Evolutionary conservation across 1,284 basidiomycete genomes (phyloP).

Genomic region (Marasmius oreades): DNA sequence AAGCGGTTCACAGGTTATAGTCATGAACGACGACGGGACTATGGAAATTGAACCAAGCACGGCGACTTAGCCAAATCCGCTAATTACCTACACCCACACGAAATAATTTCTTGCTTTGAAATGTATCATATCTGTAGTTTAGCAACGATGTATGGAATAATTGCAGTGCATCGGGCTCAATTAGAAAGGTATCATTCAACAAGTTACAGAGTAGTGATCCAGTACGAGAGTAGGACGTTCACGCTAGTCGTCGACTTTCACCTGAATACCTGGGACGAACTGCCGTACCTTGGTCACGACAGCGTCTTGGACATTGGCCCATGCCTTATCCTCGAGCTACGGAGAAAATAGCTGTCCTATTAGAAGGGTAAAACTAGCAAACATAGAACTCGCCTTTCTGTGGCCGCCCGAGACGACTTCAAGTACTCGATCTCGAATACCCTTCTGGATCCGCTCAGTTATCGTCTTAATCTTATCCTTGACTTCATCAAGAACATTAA

Average conservation of each 20-base stretch:
- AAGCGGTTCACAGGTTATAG: neutral
- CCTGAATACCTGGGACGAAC: neutral
- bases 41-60: neutral
- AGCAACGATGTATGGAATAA: no score
- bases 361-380: neutral
- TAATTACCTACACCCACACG: neutral
- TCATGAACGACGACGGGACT: constrained; percentile 10
- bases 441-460: neutral
- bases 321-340: neutral
- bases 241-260: neutral
- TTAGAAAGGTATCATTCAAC: no score
- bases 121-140: neutral
- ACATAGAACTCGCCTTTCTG: neutral
- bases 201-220: no score
- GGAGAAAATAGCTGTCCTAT: neutral
- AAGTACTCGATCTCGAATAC: neutral
- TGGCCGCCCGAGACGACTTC: neutral
- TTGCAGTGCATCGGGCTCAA: no score
- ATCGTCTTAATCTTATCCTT: neutral
- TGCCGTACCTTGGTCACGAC: neutral
- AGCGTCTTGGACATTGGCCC: neutral
- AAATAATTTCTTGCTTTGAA: neutral
- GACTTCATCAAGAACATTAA: neutral
- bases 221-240: neutral
- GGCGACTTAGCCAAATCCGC: neutral